phyloP scores from a whole-genome alignment of 768 basidiomycete species.

The Serendipita vermifera region DNA sequence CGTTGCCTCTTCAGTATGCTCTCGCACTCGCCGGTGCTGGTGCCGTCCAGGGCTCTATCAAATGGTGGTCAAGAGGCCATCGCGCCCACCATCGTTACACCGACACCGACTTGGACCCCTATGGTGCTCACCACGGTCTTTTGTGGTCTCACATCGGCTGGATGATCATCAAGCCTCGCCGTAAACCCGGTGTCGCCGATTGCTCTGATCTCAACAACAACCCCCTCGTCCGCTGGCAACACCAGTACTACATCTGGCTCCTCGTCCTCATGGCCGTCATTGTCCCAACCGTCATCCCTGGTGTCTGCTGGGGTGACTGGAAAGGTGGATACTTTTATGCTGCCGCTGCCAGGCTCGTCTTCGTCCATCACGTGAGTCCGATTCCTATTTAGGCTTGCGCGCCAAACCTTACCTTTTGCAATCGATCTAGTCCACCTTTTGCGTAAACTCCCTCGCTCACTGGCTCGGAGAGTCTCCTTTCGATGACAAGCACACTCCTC shows the following conservation, averaged over 20 bases:
- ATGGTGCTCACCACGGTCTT: constrained; percentile 83
- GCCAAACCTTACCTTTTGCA: constrained; percentile 10
- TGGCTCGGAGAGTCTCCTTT: constrained; percentile 90
- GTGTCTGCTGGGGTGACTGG: constrained; percentile 75
- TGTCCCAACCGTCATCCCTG: constrained; percentile 65
- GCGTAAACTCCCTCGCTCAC: constrained; percentile 92
- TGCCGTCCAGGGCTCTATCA: constrained; percentile 91
- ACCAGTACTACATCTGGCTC: constrained; percentile 59
- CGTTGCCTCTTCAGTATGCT: constrained; percentile 67
- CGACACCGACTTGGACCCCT: constrained; percentile 92
- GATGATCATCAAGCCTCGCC: constrained; percentile 87
- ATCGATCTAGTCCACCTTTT: constrained; percentile 74
- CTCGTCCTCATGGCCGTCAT: constrained; percentile 58
- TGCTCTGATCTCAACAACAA: constrained; percentile 75
- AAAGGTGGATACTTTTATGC: constrained; percentile 79
- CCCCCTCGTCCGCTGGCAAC: constrained; percentile 75
- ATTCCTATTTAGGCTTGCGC: neutral
- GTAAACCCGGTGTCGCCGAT: constrained; percentile 82
- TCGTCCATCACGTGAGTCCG: constrained; percentile 72
- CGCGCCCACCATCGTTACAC: constrained; percentile 96
- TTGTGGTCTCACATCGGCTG: constrained; percentile 79
- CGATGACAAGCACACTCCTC: constrained; percentile 89
- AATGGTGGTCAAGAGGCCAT: constrained; percentile 98
- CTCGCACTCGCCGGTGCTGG: constrained; percentile 80
- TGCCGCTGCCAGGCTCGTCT: constrained; percentile 59